phyloP scores from a whole-genome alignment of 1,284 basidiomycete genomes.

The Apiotrichum montevideense region DNA sequence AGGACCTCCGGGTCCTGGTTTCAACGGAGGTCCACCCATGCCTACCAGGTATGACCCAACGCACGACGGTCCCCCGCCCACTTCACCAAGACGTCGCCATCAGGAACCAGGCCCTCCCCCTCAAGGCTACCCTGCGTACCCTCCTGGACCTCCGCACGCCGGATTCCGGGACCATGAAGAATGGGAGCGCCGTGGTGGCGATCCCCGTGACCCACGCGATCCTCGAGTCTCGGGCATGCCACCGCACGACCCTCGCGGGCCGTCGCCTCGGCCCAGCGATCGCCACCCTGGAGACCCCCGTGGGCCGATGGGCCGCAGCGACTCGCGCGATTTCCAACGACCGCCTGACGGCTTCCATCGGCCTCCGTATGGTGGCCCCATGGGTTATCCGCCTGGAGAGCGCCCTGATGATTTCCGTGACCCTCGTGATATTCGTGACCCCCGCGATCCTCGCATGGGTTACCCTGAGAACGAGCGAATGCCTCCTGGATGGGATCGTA shows the following conservation, averaged over 20 bases:
- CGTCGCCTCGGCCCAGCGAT: slow-evolving; percentile 33
- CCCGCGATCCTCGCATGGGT: slow-evolving; percentile 1
- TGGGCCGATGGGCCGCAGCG: background rate
- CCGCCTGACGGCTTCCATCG: background rate
- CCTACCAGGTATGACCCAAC: slow-evolving; percentile 27
- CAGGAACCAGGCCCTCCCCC: slow-evolving; percentile 10
- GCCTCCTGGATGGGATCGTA: slow-evolving; percentile 2
- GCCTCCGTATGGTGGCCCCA: background rate
- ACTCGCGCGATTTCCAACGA: background rate
- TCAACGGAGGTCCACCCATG: slow-evolving; percentile 5
- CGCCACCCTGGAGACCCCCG: slow-evolving; percentile 13
- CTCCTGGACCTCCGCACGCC: slow-evolving; percentile 10
- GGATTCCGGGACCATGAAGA: slow-evolving; percentile 33
- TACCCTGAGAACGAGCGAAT: slow-evolving; percentile 1
- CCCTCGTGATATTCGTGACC: background rate
- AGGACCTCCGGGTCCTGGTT: background rate
- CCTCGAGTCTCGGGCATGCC: slow-evolving; percentile 5
- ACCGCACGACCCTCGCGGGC: slow-evolving; percentile 25
- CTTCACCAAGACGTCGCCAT: slow-evolving; percentile 31
- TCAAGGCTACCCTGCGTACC: slow-evolving; percentile 20
- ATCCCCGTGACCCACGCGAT: slow-evolving; percentile 23
- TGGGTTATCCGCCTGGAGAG: background rate
- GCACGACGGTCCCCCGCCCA: slow-evolving; percentile 23
- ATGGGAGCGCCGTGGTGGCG: slow-evolving; percentile 43
- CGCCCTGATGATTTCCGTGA: background rate